phyloP scores from a whole-genome alignment of 2,329 filamentous ascomycete species.

The Spiromastix sp. region DNA sequence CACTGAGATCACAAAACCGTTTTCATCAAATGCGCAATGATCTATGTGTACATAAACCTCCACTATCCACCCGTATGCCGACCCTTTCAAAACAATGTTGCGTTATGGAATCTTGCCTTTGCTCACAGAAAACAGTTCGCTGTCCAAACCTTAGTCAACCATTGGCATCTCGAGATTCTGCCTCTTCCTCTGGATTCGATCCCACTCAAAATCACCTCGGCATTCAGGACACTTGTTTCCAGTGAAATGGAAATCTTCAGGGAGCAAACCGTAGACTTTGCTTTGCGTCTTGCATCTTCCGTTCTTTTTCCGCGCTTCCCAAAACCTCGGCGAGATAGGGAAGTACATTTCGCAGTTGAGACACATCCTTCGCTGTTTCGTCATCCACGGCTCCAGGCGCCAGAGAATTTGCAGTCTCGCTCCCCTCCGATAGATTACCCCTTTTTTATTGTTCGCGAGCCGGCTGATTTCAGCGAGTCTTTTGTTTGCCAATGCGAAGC shows the following conservation, averaged over 20 bases:
- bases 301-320: constrained; percentile 5
- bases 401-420: constrained; percentile 8
- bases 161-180: no score
- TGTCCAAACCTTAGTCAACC: no score
- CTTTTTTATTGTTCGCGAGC: neutral
- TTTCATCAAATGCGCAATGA: no score
- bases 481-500: constrained; percentile 9
- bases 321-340: constrained; percentile 5
- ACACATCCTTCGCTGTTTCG: constrained; percentile 4
- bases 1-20: no score
- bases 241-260: constrained; percentile 9
- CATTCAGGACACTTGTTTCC: constrained; percentile 10
- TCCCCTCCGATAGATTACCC: constrained; percentile 5
- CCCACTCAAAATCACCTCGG: constrained; percentile 6
- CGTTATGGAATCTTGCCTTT: no score
- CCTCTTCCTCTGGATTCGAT: no score
- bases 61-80: no score
- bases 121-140: no score
- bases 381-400: constrained; percentile 7
- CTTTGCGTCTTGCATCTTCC: constrained; percentile 6
- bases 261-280: constrained; percentile 6
- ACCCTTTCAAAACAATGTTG: no score
- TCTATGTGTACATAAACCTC: no score
- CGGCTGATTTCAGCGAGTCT: constrained; percentile 3
- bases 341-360: constrained; percentile 8